Evolutionary conservation across 495 filamentous ascomycete species (phyloP).

Genomic region (Pyrenula aspistea): DNA sequence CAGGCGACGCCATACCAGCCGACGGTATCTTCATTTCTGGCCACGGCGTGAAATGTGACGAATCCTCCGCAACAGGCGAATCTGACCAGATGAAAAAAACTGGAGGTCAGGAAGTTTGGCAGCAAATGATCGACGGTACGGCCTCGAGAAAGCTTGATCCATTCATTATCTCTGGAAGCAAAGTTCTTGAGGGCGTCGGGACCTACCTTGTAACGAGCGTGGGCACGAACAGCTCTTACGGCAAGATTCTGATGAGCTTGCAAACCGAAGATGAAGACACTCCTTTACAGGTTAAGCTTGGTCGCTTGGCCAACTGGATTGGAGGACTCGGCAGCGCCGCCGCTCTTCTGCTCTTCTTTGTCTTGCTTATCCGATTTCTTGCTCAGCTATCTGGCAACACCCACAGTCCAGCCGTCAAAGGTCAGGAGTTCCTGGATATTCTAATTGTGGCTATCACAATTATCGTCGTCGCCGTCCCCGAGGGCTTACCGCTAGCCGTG

Average conservation of each 20-base stretch:
- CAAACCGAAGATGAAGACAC: slow-evolving; percentile 51
- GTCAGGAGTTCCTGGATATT: slow-evolving; percentile 52
- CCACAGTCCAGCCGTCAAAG: slow-evolving; percentile 40
- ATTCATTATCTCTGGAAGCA: slow-evolving; percentile 51
- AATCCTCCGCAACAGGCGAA: slow-evolving; percentile 59
- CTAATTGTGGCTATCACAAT: slow-evolving; percentile 60
- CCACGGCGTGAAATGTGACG: slow-evolving; percentile 55
- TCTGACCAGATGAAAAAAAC: slow-evolving; percentile 58
- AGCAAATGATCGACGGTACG: slow-evolving; percentile 40
- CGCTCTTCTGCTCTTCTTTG: slow-evolving; percentile 50
- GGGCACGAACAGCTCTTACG: slow-evolving; percentile 50
- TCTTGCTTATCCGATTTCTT: slow-evolving; percentile 48
- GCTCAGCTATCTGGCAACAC: slow-evolving; percentile 37
- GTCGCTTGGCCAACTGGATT: slow-evolving; percentile 52
- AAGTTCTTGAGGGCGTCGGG: slow-evolving; percentile 54
- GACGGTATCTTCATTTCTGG: slow-evolving; percentile 52
- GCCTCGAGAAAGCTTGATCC: slow-evolving; percentile 48
- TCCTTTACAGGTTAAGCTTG: slow-evolving; percentile 53
- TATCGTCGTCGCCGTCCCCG: slow-evolving; percentile 61
- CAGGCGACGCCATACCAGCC: slow-evolving; percentile 55
- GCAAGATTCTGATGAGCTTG: slow-evolving; percentile 51
- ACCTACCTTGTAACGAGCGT: slow-evolving; percentile 53
- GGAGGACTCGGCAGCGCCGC: slow-evolving; percentile 41
- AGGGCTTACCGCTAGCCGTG: slow-evolving; percentile 55
- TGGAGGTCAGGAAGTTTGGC: slow-evolving; percentile 43